Evolutionary conservation across 805 yeast species (phyloP), one percentile per base, ranked within the genome.

Genomic region (Kazachstania taianensis): DNA sequence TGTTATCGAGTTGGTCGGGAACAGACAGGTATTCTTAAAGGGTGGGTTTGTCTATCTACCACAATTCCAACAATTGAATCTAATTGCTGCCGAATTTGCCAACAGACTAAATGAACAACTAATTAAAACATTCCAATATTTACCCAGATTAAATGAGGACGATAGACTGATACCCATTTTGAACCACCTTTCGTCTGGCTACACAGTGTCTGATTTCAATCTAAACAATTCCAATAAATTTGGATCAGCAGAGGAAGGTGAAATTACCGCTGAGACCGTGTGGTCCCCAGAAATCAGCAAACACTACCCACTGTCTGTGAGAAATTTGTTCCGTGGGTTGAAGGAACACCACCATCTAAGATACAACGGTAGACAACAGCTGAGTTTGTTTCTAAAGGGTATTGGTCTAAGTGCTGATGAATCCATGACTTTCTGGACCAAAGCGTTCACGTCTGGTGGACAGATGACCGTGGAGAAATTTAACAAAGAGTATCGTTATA

Each of bases 141-240:
- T 86, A 37, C 94, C 95, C 5, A 69, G 87, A 8, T 63, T 89
- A 38, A 95, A 86, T 52, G 97, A 89, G 62, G 96, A 86, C 52
- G 94, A 86, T 53, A 67, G 99, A 39, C 61, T 92, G 30, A 62
- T 86, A 35, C 96, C 96, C 1, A 75, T 92, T 20, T 65, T 92
- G 43, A 75, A 76, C 49, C 86, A 87, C 50, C 59, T 92, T 32
- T 75, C 94, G 0, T 69, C 73, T 20, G 85, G 85, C 9, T 81
- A 81, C 49, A 72, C 80, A 2, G 62, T 78, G 5, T 59, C 69
- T 22, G 77, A 72, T 67, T 65, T 48, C 41, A 51, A 57, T 52
- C 8, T 9, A 9, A 37, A 59, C 64, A 30, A 72, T 62, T 23
- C 40, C 4, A 39, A 37, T 6, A 37, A 46, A 43, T 35, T 53